These are phyloP conservation scores for Phylloporus sp. DNA, from an alignment of 768 basidiomycete species.

Conservation along the genomic window DNA sequence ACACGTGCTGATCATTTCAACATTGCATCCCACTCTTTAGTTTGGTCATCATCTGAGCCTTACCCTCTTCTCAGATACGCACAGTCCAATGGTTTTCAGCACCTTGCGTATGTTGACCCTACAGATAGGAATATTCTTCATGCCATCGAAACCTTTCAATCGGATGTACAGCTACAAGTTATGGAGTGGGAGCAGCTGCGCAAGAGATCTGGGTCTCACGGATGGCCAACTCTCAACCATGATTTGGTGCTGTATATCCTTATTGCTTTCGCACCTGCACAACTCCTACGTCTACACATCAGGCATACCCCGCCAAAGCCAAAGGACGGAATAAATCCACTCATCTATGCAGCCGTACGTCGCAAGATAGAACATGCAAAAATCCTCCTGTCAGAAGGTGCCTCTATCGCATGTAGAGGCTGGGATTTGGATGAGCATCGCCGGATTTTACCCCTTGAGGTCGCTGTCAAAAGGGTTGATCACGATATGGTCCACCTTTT, in stretches of 20 bases:
- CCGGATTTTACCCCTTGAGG: neutral
- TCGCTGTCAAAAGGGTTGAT: neutral
- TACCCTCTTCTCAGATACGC: constrained; percentile 9
- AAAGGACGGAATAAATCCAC: constrained; percentile 2
- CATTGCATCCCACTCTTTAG: neutral
- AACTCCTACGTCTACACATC: neutral
- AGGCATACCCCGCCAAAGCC: neutral
- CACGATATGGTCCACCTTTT: neutral
- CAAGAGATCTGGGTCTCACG: neutral
- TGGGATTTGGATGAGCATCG: neutral
- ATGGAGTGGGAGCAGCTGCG: constrained; percentile 2
- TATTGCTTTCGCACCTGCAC: neutral
- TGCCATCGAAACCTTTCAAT: neutral
- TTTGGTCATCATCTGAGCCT: neutral
- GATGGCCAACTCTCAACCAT: neutral
- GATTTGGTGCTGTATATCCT: constrained; percentile 1
- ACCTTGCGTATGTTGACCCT: neutral
- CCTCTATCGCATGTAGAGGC: neutral
- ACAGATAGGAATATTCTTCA: neutral
- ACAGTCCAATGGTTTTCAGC: neutral
- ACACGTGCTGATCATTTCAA: neutral
- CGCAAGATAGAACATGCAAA: neutral
- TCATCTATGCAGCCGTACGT: neutral
- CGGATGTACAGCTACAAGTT: neutral
- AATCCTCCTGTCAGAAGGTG: neutral